phyloP scores from a whole-genome alignment of 1,139 yeast species.

The Suhomyces chickasaworum region DNA sequence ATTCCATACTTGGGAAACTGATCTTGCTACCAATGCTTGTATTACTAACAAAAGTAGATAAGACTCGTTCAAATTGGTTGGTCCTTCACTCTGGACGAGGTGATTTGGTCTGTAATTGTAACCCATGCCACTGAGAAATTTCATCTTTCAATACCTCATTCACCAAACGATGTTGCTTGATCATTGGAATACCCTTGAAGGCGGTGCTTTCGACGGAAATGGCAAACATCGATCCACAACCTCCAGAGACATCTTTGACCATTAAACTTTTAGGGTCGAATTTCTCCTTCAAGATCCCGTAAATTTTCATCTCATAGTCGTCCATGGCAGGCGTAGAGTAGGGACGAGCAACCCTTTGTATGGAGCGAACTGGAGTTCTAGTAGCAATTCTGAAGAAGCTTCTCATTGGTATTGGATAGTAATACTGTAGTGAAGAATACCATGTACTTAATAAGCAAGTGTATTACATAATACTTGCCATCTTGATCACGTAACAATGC shows the following conservation, averaged over 20 bases:
- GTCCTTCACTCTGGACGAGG: not conserved
- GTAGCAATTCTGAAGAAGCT: not conserved
- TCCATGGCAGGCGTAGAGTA: conserved; percentile 38
- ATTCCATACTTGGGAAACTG: too few relatives aligned
- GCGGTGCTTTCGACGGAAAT: conserved; percentile 71
- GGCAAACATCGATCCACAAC: conserved; percentile 98
- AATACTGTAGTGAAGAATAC: not conserved
- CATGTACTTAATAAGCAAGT: not conserved
- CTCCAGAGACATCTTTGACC: conserved; percentile 84
- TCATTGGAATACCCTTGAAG: conserved; percentile 79
- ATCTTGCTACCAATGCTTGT: too few relatives aligned
- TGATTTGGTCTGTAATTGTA: conserved; percentile 73
- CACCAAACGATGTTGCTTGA: conserved; percentile 90
- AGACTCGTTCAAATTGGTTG: too few relatives aligned
- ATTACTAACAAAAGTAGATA: too few relatives aligned
- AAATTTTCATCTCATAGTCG: conserved; percentile 69
- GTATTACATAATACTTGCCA: not conserved
- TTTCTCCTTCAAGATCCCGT: conserved; percentile 51
- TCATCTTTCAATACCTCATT: conserved; percentile 82
- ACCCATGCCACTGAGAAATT: conserved; percentile 91
- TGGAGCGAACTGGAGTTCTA: not conserved
- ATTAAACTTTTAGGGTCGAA: conserved; percentile 61
- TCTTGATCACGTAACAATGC: too few relatives aligned
- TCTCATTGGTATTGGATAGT: not conserved
- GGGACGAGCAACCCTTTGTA: conserved; percentile 6